Percentiles rank a stretch among this genome's conserved stretches.
Conservation (phyloP, 805 yeast genomes). For the Nakazawaea laoshanensis region DNA sequence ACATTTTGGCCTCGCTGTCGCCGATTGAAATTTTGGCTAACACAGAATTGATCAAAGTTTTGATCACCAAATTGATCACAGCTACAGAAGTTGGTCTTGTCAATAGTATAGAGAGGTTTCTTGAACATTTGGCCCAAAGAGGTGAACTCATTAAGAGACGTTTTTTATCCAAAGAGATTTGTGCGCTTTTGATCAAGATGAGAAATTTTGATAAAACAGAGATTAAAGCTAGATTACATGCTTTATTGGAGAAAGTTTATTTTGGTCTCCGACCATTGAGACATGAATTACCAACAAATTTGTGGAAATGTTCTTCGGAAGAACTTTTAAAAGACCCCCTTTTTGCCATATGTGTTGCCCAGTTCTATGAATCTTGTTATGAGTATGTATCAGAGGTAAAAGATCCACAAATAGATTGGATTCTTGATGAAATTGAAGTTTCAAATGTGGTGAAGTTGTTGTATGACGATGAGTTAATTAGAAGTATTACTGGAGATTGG, state of each 20-base stretch:
- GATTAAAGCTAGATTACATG: slow-evolving; percentile 2
- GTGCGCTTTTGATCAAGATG: slow-evolving; percentile 3
- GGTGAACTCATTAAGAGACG: slow-evolving; percentile 8
- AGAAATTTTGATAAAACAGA: slow-evolving; percentile 1
- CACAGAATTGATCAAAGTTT: slow-evolving; percentile 8
- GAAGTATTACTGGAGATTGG: too few species aligned
- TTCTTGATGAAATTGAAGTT: too few species aligned
- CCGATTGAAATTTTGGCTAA: slow-evolving; percentile 9
- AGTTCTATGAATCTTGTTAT: too few species aligned
- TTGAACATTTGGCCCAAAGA: not conserved
- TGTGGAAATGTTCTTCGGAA: too few species aligned
- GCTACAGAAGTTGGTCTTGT: not conserved
- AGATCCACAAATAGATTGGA: too few species aligned
- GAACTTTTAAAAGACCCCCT: too few species aligned
- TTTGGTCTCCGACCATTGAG: not conserved
- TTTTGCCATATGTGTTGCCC: too few species aligned
- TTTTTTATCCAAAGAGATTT: slow-evolving; percentile 8
- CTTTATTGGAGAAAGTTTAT: slow-evolving; percentile 4
- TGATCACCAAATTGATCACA: slow-evolving; percentile 2
- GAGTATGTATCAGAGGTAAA: too few species aligned
- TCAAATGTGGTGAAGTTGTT: too few species aligned
- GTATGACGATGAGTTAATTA: too few species aligned
- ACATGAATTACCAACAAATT: not conserved
- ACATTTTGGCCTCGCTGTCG: not conserved
- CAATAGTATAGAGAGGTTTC: slow-evolving; percentile 2